These are phyloP conservation scores for Pleurostoma richardsiae DNA, from an alignment of 2,329 filamentous ascomycete genomes.

Conservation along the genomic window DNA sequence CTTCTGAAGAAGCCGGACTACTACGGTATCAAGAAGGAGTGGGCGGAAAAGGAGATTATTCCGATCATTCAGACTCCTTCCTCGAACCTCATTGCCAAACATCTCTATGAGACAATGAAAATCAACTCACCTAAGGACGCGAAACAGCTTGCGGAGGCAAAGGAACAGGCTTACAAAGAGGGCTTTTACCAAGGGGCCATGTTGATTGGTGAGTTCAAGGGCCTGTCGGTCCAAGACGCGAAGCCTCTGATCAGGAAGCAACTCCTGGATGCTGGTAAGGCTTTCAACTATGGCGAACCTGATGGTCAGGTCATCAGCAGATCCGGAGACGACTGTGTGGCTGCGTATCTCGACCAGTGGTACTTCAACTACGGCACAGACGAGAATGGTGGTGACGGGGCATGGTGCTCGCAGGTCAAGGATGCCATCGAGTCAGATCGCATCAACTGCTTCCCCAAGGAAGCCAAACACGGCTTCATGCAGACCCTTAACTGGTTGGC, in stretches of 20 bases:
- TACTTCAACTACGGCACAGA: slow-evolving; percentile 85
- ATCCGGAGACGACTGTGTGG: slow-evolving; percentile 69
- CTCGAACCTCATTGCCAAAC: slow-evolving; percentile 76
- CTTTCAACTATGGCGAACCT: slow-evolving; percentile 91
- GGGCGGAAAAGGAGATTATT: slow-evolving; percentile 84
- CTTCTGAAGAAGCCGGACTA: slow-evolving; percentile 93
- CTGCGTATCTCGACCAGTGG: slow-evolving; percentile 93
- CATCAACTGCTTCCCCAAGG: slow-evolving; percentile 74
- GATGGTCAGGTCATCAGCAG: slow-evolving; percentile 79
- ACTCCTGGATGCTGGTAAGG: slow-evolving; percentile 70
- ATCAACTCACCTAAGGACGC: slow-evolving; percentile 95
- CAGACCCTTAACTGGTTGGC: slow-evolving; percentile 88
- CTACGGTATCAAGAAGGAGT: slow-evolving; percentile 94
- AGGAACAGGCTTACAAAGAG: slow-evolving; percentile 95
- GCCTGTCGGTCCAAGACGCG: slow-evolving; percentile 77
- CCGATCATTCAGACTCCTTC: slow-evolving; percentile 86
- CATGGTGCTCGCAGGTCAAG: slow-evolving; percentile 37
- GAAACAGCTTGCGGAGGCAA: slow-evolving; percentile 86
- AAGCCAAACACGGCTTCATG: slow-evolving; percentile 76
- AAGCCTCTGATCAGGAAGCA: slow-evolving; percentile 80
- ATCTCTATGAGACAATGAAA: slow-evolving; percentile 86
- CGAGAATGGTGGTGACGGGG: slow-evolving; percentile 1
- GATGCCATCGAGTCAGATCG: slow-evolving; percentile 45
- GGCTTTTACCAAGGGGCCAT: slow-evolving; percentile 92
- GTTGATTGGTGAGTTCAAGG: slow-evolving; percentile 82